Conservation (phyloP, 768 basidiomycete genomes). For the Boletus fagicola region DNA sequence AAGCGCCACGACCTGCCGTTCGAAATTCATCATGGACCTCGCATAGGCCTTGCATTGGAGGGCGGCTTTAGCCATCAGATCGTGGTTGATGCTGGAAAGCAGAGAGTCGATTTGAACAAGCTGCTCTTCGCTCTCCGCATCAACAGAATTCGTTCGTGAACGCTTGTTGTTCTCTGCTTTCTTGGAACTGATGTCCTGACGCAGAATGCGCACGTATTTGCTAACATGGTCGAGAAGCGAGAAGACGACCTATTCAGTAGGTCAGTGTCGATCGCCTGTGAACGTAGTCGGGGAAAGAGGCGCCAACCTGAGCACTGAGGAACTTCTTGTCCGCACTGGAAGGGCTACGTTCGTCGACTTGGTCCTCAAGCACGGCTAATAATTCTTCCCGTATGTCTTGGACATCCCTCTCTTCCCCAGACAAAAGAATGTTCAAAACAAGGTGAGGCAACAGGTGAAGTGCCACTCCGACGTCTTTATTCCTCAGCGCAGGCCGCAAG, state of each 20-base stretch:
- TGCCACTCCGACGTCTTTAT: conserved; percentile 93
- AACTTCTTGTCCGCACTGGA: conserved; percentile 77
- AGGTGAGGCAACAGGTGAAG: conserved; percentile 90
- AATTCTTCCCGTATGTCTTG: conserved; percentile 73
- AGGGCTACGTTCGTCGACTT: conserved; percentile 60
- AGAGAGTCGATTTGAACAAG: conserved; percentile 76
- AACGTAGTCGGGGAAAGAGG: not conserved
- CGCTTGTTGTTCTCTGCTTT: conserved; percentile 51
- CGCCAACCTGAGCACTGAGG: conserved; percentile 86
- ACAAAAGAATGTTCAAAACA: conserved; percentile 79
- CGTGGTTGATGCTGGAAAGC: conserved; percentile 78
- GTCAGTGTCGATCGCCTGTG: not conserved
- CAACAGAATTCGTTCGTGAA: conserved; percentile 38
- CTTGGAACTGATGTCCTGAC: conserved; percentile 58
- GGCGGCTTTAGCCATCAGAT: conserved; percentile 90
- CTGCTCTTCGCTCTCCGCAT: conserved; percentile 50
- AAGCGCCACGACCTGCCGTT: conserved; percentile 69
- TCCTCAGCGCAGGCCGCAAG: conserved; percentile 74
- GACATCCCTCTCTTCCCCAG: conserved; percentile 62
- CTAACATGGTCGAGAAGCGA: conserved; percentile 93
- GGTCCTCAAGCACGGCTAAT: conserved; percentile 79
- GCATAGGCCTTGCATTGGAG: conserved; percentile 94
- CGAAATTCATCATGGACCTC: conserved; percentile 91
- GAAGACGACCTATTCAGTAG: conserved; percentile 75
- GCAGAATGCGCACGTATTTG: conserved; percentile 77